Base-by-base conservation (phyloP, 2,329 filamentous ascomycete species). In the Alternaria brassicae region DNA sequence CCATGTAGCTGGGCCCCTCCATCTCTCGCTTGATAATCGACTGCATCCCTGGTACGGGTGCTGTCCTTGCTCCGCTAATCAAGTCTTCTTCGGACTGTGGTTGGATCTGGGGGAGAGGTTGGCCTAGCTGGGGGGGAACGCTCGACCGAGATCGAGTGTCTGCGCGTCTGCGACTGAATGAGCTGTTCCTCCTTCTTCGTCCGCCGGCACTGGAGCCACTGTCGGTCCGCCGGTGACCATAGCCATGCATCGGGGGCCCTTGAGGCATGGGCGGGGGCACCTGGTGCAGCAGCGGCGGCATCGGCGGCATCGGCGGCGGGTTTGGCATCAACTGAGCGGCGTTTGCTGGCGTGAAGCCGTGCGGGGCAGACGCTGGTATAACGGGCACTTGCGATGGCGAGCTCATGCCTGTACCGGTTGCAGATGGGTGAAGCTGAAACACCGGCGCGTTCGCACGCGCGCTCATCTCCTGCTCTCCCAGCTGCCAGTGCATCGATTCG, bases 401-500 rank as follows among this genome's bases (percentile, higher is more conserved):
- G 58, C 67, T 67, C 39, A 70, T 68, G 39, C 71, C 71, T 51
- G 69, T 74, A 39, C 62, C 65, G 15, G 73, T 77, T 51, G 75
- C 75, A 51, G 75, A 77, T 30, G 73, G 72, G 57, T 77, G 72
- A 32, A 82, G 82, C 71, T 89, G 84, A 78, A 97, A 97, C 1
- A 94, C 92, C 7, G 91, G 89, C 36, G 95, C 92, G 42, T 95
- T 95, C 40, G 94, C 94, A 58, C 94, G 89, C 61, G 91, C 87
- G 47, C 93, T 93, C 92, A 99, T 98, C 71, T 98, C 95, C 69
- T 89, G 84, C 77, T 97, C 92, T 63, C 94, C 94, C 55, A 99
- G 84, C 73, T 96, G 91, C 94, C 95, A 99, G 79, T 98, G 95
- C 93, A 97, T 97, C 4, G 92, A 93, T 80, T 99, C 94, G 47